Base-by-base conservation (phyloP, 352 stramenopile species). In the Pythium myriotylum region DNA sequence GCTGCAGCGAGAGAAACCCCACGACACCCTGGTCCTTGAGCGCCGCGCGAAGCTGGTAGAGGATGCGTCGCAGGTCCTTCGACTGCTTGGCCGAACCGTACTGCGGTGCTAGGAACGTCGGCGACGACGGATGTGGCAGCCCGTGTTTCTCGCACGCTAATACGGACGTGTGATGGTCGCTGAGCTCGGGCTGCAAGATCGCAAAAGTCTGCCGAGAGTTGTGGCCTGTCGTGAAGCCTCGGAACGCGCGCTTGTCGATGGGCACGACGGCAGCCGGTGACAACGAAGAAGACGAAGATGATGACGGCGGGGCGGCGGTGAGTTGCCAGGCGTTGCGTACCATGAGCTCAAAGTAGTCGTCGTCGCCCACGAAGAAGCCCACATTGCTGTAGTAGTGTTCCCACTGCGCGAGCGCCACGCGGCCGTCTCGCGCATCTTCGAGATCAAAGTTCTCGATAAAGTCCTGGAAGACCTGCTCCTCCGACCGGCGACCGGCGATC, bases 341-440 rank as follows among this genome's bases (percentile, higher is more conserved):
- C 62, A 97, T 86, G 26, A 94, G 73, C 61, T 96, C 86, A 55
- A 97, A 97, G 52, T 97, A 92, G 35, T 97, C 86, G 68, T 97
- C 91, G 73, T 92, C 79, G 7, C 73, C 67, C 46, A 97, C 84
- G 43, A 88, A 87, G 40, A 91, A 92, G 54, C 82, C 89, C 4
- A 97, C 75, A 57, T 95, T 95, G 43, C 91, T 74, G 76, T 97
- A 97, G 68, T 97, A 97, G 19, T 88, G 66, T 55, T 84, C 70
- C 79, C 79, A 91, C 47, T 91, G 79, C 14, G 54, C 29, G 16
- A 66, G 72, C 10, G 70, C 63, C 45, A 91, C 77, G 51, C 73
- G 76, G 23, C 66, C 70, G 27, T 70, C 43, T 0, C 23, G 26
- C 4, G 46, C 60, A 35, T 79, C 73, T 4, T 80, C 76, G 39